Evolutionary conservation across 2,329 filamentous ascomycete species (phyloP).

Genomic region (Trichoderma sp.): DNA sequence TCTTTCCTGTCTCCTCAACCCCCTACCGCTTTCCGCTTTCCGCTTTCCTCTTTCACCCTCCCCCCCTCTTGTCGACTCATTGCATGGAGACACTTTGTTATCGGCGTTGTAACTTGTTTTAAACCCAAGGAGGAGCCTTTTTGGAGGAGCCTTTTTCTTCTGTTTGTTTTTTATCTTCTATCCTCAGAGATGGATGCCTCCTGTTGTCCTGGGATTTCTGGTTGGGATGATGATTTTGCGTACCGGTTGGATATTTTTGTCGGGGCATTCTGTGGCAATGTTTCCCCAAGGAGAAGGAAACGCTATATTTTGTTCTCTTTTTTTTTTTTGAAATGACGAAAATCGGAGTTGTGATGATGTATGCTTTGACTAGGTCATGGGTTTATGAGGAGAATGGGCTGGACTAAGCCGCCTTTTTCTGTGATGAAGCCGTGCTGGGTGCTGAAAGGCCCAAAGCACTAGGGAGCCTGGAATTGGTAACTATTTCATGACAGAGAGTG

Average conservation of each 20-base stretch:
- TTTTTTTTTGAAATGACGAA: neutral
- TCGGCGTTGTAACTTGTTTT: constrained; percentile 17
- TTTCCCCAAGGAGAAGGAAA: neutral
- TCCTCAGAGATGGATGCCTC: neutral
- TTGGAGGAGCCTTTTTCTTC: constrained; percentile 9
- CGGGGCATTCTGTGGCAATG: neutral
- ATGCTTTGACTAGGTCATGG: neutral
- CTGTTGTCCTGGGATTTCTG: neutral
- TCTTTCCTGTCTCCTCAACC: neutral
- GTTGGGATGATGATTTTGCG: constrained; percentile 8
- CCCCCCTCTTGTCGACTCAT: neutral
- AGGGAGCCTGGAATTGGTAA: neutral
- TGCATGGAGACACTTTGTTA: constrained; percentile 8
- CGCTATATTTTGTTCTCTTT: neutral
- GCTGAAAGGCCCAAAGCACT: neutral
- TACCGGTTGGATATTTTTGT: constrained; percentile 21
- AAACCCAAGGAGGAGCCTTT: constrained; percentile 16
- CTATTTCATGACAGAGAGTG: neutral
- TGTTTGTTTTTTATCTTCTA: neutral
- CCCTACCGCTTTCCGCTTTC: neutral
- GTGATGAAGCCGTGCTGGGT: constrained; percentile 4
- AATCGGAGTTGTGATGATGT: constrained; percentile 18
- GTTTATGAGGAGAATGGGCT: neutral
- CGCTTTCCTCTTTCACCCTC: neutral
- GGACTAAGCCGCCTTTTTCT: neutral